A percentile compares a stretch with the other conserved stretches of the same genome.
phyloP scores from a whole-genome alignment of 768 basidiomycete genomes.

The Punctularia strigosozonata region DNA sequence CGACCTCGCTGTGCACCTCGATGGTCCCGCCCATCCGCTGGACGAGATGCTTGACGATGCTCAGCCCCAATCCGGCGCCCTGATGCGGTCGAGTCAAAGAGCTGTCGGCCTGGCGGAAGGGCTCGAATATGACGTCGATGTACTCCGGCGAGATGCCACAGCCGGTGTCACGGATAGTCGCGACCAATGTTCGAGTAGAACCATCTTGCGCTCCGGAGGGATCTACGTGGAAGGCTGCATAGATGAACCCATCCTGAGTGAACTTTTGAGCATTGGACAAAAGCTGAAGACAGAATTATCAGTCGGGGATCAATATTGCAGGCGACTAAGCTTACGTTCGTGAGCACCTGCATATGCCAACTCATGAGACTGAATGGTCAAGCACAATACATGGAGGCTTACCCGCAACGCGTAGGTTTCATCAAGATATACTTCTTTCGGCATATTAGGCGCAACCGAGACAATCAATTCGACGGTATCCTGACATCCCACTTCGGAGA shows the following conservation, averaged over 20 bases:
- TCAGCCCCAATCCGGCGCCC: slow-evolving; percentile 17
- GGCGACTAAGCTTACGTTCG: slow-evolving; percentile 12
- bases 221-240: slow-evolving; percentile 10
- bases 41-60: slow-evolving; percentile 19
- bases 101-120: slow-evolving; percentile 17
- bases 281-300: slow-evolving; percentile 6
- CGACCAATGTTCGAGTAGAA: too few species aligned
- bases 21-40: slow-evolving; percentile 17
- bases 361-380: not conserved
- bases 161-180: slow-evolving; percentile 15
- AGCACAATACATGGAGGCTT: not conserved
- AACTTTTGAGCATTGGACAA: slow-evolving; percentile 19
- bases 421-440: slow-evolving; percentile 13
- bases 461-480: slow-evolving; percentile 14
- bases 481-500: slow-evolving; percentile 12
- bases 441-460: slow-evolving; percentile 12
- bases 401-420: slow-evolving; percentile 17
- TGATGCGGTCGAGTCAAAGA: slow-evolving; percentile 14
- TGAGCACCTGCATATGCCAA: slow-evolving; percentile 12
- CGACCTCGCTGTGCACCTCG: slow-evolving; percentile 16
- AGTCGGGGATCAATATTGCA: not conserved
- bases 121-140: slow-evolving; percentile 15
- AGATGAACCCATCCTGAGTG: slow-evolving; percentile 16
- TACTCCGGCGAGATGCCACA: slow-evolving; percentile 17
- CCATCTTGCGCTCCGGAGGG: slow-evolving; percentile 6